Evolutionary conservation across 352 stramenopile genomes (phyloP), one percentile per base, ranked within the genome.

Genomic region (Elongisporangium prolatum): DNA sequence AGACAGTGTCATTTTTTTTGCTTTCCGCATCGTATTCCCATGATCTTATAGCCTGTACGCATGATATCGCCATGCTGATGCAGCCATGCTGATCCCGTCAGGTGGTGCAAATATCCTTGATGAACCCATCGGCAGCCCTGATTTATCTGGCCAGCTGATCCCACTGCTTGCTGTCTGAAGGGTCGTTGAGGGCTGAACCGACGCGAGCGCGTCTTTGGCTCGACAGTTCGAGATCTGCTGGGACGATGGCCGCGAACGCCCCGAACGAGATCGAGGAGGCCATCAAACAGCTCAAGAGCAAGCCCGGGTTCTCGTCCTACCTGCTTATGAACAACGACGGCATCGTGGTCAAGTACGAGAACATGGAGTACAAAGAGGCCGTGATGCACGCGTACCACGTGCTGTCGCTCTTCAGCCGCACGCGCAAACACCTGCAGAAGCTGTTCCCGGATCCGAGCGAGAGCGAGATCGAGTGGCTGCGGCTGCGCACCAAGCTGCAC

Each of bases 261-360:
- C 79, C 80, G 24, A 97, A 96, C 57, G 89, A 97, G 73, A 90
- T 97, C 50, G 91, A 97, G 61, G 89, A 97, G 67, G 83, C 87
- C 54, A 91, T 97, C 64, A 95, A 96, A 69, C 84, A 95, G 63
- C 80, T 97, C 66, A 97, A 97, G 74, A 87, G 71, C 67, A 96
- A 95, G 69, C 68, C 82, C 17, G 91, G 88, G 53, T 97, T 97
- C 65, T 78, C 77, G 56, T 82, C 81, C 51, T 97, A 97, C 68
- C 77, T 97, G 44, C 77, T 97, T 64, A 95, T 96, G 80, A 97
- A 93, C 79, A 97, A 97, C 63, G 89, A 97, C 62, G 90, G 90
- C 56, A 97, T 97, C 60, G 86, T 97, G 14, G 90, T 97, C 74
- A 93, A 95, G 72, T 95, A 92, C 73, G 88, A 97, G 65, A 91